Conservation (phyloP, 345 rosid species). For the Syzygium aqueum region DNA sequence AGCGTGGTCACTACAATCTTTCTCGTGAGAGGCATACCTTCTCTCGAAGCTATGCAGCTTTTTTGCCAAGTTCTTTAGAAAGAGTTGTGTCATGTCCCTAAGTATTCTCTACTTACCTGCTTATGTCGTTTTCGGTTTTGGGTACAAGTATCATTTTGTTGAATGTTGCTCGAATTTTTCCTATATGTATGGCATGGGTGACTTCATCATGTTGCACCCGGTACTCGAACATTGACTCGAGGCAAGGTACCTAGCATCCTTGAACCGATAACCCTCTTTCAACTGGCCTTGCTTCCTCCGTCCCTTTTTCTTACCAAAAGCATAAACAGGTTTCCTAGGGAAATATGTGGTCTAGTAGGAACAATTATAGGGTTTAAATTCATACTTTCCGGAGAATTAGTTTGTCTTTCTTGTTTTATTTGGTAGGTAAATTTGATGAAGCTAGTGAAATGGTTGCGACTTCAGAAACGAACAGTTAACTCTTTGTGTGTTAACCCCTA, state of each 20-base stretch:
- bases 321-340: neutral
- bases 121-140: neutral
- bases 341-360: neutral
- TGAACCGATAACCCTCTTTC: neutral
- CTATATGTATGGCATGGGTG: neutral
- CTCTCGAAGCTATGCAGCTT: neutral
- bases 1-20: neutral
- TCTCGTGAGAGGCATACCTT: neutral
- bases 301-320: neutral
- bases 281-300: neutral
- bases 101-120: neutral
- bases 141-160: neutral
- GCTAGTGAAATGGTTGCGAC: neutral
- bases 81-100: neutral
- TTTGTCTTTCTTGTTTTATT: neutral
- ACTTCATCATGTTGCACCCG: neutral
- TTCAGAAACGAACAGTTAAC: rapidly evolving
- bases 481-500: neutral
- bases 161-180: neutral
- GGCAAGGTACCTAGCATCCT: neutral
- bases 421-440: neutral
- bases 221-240: neutral
- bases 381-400: neutral
- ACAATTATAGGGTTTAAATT: neutral
- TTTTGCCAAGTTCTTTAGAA: neutral